Percentiles rank a stretch among this genome's conserved stretches.
phyloP scores from a whole-genome alignment of 768 basidiomycete genomes.

The Termitomyces heimii region DNA sequence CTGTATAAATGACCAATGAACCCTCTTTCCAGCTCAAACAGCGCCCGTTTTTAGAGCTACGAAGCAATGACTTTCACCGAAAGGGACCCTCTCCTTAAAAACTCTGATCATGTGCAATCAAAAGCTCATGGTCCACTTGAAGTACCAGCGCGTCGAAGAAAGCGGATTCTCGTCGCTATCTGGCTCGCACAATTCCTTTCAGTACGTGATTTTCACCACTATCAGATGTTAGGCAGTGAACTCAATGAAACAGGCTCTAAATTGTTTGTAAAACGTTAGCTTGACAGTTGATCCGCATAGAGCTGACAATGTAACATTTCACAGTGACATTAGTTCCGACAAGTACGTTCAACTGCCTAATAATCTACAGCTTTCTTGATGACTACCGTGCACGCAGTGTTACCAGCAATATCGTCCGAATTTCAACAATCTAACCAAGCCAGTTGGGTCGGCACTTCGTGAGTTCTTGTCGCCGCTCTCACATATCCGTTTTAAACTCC shows the following conservation, averaged over 20 bases:
- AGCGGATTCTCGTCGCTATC: conserved; percentile 61
- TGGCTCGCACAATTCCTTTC: conserved; percentile 71
- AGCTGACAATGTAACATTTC: neutral
- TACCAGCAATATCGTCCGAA: conserved; percentile 74
- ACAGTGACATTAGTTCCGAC: conserved; percentile 77
- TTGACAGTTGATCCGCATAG: neutral
- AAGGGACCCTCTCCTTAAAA: conserved; percentile 10
- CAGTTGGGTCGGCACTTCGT: conserved; percentile 81
- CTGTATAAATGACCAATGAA: neutral
- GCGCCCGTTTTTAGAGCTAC: neutral
- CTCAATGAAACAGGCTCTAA: conserved; percentile 21
- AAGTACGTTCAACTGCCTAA: conserved; percentile 32
- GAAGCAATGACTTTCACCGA: conserved; percentile 12
- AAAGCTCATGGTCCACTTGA: conserved; percentile 46
- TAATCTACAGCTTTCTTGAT: neutral
- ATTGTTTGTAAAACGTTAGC: conserved; percentile 18
- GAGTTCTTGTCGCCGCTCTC: conserved; percentile 13
- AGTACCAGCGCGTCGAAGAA: conserved; percentile 47
- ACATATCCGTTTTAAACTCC: neutral
- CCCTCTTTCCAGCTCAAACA: neutral
- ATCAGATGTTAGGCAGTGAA: neutral
- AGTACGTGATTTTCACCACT: conserved; percentile 33
- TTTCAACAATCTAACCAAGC: conserved; percentile 74
- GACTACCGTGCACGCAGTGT: conserved; percentile 34
- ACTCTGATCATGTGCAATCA: neutral